Evolutionary conservation across 371 early-diverging fungal genomes (phyloP).

Genomic region (Mycotypha africana): DNA sequence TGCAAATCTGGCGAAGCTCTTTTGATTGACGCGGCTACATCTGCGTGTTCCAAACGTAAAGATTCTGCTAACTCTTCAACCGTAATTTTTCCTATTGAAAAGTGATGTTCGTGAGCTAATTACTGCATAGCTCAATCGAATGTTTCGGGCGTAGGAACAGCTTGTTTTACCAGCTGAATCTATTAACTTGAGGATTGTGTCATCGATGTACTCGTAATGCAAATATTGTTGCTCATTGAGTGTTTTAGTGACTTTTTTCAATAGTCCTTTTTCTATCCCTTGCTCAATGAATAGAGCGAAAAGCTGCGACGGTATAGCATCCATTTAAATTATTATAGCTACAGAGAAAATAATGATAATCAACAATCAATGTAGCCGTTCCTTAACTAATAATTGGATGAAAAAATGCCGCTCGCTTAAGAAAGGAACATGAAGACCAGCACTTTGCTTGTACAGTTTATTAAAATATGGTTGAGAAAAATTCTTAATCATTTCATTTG

Average conservation of each 20-base stretch:
- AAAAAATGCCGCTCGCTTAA: no score
- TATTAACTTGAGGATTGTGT: background rate
- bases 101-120: no score
- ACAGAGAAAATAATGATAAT: no score
- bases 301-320: conserved; percentile 4
- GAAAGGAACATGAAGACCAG: no score
- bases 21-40: background rate
- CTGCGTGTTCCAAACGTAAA: conserved; percentile 3
- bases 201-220: background rate
- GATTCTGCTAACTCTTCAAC: conserved; percentile 2
- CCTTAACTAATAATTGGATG: no score
- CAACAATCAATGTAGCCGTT: no score
- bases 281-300: conserved; percentile 14
- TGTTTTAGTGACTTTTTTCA: conserved; percentile 4
- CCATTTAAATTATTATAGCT: no score
- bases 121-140: no score
- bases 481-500: no score
- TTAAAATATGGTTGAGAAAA: no score
- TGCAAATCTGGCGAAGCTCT: background rate
- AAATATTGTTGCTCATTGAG: conserved; percentile 14
- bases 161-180: conserved; percentile 2
- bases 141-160: background rate
- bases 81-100: conserved; percentile 6
- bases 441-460: no score
- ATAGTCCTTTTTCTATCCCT: conserved; percentile 8